Base-by-base conservation (phyloP, 768 basidiomycete species). In the Lactifluus echinatus region DNA sequence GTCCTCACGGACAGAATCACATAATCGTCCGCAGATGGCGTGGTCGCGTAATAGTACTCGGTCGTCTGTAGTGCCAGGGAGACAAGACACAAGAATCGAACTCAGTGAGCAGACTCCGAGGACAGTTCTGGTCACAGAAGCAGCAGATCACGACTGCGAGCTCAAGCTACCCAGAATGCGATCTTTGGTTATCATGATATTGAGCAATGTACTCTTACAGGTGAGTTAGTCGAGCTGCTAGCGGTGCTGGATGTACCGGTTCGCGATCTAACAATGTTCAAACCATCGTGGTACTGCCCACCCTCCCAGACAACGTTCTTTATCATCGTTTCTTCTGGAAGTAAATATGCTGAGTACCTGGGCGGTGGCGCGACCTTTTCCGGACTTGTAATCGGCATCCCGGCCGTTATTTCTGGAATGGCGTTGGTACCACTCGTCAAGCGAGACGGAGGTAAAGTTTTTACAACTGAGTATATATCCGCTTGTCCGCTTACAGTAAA, bases 281-380 rank as follows among this genome's bases (percentile, higher is more conserved):
- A 19, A 5, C n/a, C 37, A 28, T 4, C n/a, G n/a, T n/a, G n/a
- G n/a, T n/a, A n/a, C n/a, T n/a, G n/a, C n/a, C n/a, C n/a, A n/a
- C n/a, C n/a, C n/a, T 1, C 10, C 17, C 54, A 86, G 86, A 65
- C 83, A 4, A 79, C 82, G 0, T 87, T 87, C 70, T 87, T 85
- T 67, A 78, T 85, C 55, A 74, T 85, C 40, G 81, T 87, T 4
- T 82, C 85, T 2, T 84, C 85, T 1, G 80, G 83, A 1, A 80
- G 78, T 63, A 72, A 74, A 50, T 86, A 87, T 64, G 80, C 83
- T 0, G 74, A n/a, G n/a, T 72, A 78, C 61, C 71, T 87, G 7
- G 84, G 84, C 23, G 85, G 85, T 17, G 77, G 72, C 17, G 72
- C 82, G n/a, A 83, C 82, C 0, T 88, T 87, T 66, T 81, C 84